Evolutionary conservation across 257 asterid genomes (phyloP), one percentile per base, ranked within the genome.

Genomic region (Phtheirospermum japonicum): DNA sequence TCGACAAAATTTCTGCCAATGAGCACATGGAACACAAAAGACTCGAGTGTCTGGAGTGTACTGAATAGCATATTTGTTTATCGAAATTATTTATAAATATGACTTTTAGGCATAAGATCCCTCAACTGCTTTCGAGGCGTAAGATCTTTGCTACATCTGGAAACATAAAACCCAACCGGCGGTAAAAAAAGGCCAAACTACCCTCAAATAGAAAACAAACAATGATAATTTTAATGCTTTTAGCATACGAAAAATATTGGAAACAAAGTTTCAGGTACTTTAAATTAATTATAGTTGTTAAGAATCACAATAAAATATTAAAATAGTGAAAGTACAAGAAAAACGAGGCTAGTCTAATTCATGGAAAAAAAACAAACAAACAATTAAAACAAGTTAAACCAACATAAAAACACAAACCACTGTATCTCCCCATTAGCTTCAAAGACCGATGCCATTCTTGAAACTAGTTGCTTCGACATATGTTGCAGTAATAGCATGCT

Each of bases 401-500:
- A 43, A 83, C n/a, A n/a, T n/a, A n/a, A n/a, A n/a, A n/a, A n/a
- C n/a, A n/a, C n/a, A n/a, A n/a, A 90, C 98, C 97, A 45, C 95
- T 84, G 51, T 86, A 57, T 66, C 98, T 79, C 58, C 98, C 98
- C 95, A 91, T 91, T 61, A 91, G 64, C 79, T 88, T 91, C 20
- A 91, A 2, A 91, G 83, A 40, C 98, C 98, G 56, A 91, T 86
- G 64, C 98, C 89, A 59, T 91, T 91, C 72, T 91, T 97, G 6
- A 75, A 18, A 63, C 98, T 91, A 16, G 90, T 81, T 26, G 98
- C 95, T 78, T 91, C 98, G 53, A 91, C 96, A 61, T 91, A 96
- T 19, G 98, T 96, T 7, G 97, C 98, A 64, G 64, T 88, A 46
- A 91, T 91, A 64, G 98, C 98, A 61, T 96, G 96, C 70, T 91